phyloP scores from a whole-genome alignment of 1,284 basidiomycete genomes.

The Schizophyllum amplum region DNA sequence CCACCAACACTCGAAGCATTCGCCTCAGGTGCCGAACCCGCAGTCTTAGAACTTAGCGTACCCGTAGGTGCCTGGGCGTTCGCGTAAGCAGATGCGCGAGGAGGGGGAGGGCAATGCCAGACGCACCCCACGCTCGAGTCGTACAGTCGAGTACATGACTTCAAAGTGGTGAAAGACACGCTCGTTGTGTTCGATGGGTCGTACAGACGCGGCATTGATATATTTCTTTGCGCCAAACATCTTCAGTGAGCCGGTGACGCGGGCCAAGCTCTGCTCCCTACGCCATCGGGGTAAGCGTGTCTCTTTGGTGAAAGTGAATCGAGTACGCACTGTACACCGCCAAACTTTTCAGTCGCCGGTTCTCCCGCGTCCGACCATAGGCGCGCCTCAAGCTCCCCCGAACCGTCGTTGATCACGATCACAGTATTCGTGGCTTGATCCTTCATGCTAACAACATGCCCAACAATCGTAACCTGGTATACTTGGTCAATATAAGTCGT shows the following conservation, averaged over 20 bases:
- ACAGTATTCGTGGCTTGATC: background rate
- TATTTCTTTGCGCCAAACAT: background rate
- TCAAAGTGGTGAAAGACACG: background rate
- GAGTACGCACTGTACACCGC: background rate
- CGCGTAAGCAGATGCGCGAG: background rate
- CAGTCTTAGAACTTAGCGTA: background rate
- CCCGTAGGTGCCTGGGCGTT: background rate
- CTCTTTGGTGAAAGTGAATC: background rate
- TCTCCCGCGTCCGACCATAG: background rate
- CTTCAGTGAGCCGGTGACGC: background rate
- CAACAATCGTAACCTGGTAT: background rate
- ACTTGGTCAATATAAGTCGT: background rate
- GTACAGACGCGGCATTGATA: background rate
- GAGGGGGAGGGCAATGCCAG: background rate
- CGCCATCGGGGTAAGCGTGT: background rate
- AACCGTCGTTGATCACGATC: background rate
- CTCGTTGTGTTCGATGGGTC: background rate
- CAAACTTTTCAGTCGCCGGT: background rate
- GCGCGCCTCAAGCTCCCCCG: background rate
- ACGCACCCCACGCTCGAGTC: background rate
- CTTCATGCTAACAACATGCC: background rate
- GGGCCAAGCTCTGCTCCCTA: background rate
- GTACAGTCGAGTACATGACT: background rate
- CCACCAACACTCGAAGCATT: background rate
- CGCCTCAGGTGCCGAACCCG: background rate